phyloP scores from a whole-genome alignment of 2,329 filamentous ascomycete genomes.

The Sporothrix euskadiensis region DNA sequence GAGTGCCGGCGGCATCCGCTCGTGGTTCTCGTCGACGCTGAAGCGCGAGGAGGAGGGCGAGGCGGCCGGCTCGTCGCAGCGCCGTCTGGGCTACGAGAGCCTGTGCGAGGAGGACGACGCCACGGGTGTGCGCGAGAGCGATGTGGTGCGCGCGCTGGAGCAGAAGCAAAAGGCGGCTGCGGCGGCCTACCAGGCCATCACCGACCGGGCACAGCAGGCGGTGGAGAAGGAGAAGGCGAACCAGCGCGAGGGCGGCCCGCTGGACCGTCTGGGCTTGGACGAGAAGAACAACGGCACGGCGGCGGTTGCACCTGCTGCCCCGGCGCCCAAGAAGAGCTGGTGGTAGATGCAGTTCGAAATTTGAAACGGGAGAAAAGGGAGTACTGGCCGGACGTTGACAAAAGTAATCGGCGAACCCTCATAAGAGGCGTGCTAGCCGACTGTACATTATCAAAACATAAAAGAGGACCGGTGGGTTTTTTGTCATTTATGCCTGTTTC shows the following conservation, averaged over 20 bases:
- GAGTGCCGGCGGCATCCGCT: slow-evolving; percentile 32
- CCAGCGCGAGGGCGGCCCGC: slow-evolving; percentile 52
- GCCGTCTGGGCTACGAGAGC: slow-evolving; percentile 39
- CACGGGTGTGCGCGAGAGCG: slow-evolving; percentile 37
- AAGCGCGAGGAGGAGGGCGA: slow-evolving; percentile 43
- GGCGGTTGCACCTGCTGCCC: slow-evolving; percentile 7
- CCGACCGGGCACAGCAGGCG: slow-evolving; percentile 44
- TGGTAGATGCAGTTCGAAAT: slow-evolving; percentile 28
- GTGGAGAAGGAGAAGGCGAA: slow-evolving; percentile 54
- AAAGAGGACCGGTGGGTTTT: neutral
- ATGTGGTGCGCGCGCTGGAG: slow-evolving; percentile 39
- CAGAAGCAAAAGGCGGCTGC: slow-evolving; percentile 32
- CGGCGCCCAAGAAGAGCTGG: slow-evolving; percentile 50
- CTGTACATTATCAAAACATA: slow-evolving; percentile 21
- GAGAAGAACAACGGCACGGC: slow-evolving; percentile 30
- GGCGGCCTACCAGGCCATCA: slow-evolving; percentile 38
- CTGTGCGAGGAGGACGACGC: slow-evolving; percentile 41
- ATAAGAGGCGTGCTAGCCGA: neutral
- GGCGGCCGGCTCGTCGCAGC: slow-evolving; percentile 32
- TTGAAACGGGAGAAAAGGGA: neutral
- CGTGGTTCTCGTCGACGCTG: slow-evolving; percentile 45
- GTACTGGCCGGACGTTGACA: neutral
- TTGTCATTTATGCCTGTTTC: neutral
- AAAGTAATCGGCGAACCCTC: neutral
- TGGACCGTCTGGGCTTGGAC: slow-evolving; percentile 53